Evolutionary conservation across 345 rosid species (phyloP).

Genomic region (Chamaenerion angustifolium): DNA sequence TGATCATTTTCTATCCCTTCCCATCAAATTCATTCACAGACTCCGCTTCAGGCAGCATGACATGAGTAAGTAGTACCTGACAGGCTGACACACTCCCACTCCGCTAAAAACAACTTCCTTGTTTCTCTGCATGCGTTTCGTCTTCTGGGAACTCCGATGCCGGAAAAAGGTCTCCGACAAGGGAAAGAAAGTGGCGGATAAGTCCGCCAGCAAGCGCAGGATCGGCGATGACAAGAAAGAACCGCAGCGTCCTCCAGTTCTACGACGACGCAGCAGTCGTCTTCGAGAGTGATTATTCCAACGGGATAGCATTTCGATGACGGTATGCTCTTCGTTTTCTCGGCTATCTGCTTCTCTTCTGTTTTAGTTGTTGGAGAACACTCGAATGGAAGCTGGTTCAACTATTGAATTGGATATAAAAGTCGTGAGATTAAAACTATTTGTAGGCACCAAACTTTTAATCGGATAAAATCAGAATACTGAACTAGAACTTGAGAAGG

Average conservation of each 20-base stretch:
- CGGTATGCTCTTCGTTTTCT: slow-evolving; percentile 11
- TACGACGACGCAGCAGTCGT: slow-evolving; percentile 46
- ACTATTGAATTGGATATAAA: no score
- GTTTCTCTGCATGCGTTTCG: not conserved
- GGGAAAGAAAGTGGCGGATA: slow-evolving; percentile 24
- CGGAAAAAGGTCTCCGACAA: slow-evolving; percentile 10
- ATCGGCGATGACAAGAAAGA: slow-evolving; percentile 21
- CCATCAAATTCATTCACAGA: not conserved
- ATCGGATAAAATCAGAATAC: no score
- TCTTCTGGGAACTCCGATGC: not conserved
- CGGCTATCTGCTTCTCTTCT: not conserved
- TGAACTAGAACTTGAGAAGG: no score
- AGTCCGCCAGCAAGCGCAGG: slow-evolving; percentile 20
- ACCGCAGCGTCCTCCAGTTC: slow-evolving; percentile 42
- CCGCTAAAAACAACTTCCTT: not conserved
- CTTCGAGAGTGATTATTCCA: slow-evolving; percentile 18
- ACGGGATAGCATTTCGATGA: slow-evolving; percentile 25
- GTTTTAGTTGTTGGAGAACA: no score
- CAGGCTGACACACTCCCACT: no score
- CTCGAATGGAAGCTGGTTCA: no score
- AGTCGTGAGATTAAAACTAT: no score
- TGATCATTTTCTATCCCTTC: not conserved
- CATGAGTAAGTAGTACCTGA: no score
- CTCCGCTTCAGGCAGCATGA: no score
- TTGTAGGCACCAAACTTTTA: no score